Evolutionary conservation across 2,329 filamentous ascomycete genomes (phyloP).

Genomic region (Bipolaris oryzae): DNA sequence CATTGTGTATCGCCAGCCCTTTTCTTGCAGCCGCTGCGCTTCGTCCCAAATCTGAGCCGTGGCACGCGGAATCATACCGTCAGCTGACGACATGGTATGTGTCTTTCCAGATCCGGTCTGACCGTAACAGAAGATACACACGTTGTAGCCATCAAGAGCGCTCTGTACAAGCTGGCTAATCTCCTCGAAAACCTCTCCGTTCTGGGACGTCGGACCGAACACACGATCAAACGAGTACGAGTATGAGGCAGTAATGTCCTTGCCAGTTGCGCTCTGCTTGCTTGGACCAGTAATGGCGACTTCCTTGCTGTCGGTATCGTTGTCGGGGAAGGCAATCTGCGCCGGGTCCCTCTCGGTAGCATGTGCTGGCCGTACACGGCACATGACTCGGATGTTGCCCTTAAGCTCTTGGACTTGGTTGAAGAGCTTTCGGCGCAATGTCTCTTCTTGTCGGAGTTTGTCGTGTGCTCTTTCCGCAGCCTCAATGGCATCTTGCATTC

Average conservation of each 20-base stretch:
- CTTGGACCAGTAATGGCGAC: slow-evolving; percentile 83
- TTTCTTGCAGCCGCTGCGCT: slow-evolving; percentile 79
- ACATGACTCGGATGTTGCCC: slow-evolving; percentile 98
- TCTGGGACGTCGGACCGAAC: slow-evolving; percentile 77
- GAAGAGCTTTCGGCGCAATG: slow-evolving; percentile 85
- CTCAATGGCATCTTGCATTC: slow-evolving; percentile 77
- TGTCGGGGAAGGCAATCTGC: slow-evolving; percentile 78
- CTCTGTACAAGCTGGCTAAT: slow-evolving; percentile 97
- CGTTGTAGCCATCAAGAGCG: slow-evolving; percentile 95
- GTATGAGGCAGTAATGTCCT: slow-evolving; percentile 76
- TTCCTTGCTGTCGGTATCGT: slow-evolving; percentile 81
- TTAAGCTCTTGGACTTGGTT: slow-evolving; percentile 98
- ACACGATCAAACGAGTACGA: slow-evolving; percentile 93
- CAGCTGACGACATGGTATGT: slow-evolving; percentile 91
- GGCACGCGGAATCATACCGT: slow-evolving; percentile 94
- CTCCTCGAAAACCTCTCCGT: slow-evolving; percentile 89
- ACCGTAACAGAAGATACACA: slow-evolving; percentile 98
- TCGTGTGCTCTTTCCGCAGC: slow-evolving; percentile 73
- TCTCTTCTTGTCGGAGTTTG: slow-evolving; percentile 90
- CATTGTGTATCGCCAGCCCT: slow-evolving; percentile 94
- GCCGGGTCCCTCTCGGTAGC: slow-evolving; percentile 67
- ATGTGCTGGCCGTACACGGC: slow-evolving; percentile 81
- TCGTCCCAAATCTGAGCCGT: slow-evolving; percentile 94
- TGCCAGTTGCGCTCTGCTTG: slow-evolving; percentile 80
- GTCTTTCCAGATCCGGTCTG: slow-evolving; percentile 98